These are phyloP conservation scores for Crucibulum laeve DNA, from an alignment of 768 basidiomycete genomes.

Conservation along the genomic window DNA sequence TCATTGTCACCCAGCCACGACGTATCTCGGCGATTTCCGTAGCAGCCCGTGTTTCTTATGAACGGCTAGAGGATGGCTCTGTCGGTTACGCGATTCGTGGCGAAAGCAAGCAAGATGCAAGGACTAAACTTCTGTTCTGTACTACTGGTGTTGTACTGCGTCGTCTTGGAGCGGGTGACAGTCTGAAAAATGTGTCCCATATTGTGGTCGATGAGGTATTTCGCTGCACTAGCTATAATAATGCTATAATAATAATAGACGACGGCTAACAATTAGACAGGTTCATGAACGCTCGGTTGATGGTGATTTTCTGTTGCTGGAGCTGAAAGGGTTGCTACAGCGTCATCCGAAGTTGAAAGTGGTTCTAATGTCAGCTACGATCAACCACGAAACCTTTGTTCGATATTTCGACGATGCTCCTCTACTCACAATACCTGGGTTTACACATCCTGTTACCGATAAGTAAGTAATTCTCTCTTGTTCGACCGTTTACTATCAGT, in stretches of 20 bases:
- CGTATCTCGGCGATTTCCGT: constrained; percentile 88
- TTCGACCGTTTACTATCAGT: neutral
- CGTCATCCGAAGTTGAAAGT: constrained; percentile 68
- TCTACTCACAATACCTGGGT: constrained; percentile 79
- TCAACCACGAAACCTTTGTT: constrained; percentile 83
- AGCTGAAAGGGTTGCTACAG: constrained; percentile 71
- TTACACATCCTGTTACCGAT: constrained; percentile 74
- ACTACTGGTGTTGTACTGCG: constrained; percentile 92
- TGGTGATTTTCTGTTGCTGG: constrained; percentile 83
- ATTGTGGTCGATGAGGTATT: constrained; percentile 88
- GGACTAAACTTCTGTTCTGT: constrained; percentile 81
- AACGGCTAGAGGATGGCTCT: constrained; percentile 70
- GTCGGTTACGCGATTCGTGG: constrained; percentile 91
- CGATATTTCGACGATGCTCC: constrained; percentile 83
- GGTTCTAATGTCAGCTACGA: constrained; percentile 92
- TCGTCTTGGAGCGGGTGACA: constrained; percentile 71
- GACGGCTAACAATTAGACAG: too few relatives aligned
- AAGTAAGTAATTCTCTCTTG: constrained; percentile 36
- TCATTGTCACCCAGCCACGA: constrained; percentile 87
- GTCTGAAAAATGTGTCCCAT: constrained; percentile 69
- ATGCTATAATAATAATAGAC: too few relatives aligned
- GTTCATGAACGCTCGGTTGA: constrained; percentile 92
- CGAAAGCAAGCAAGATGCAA: constrained; percentile 61
- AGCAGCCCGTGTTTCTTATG: constrained; percentile 80
- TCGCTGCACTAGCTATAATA: too few relatives aligned